Evolutionary conservation across 768 basidiomycete genomes (phyloP), one percentile per base, ranked within the genome.

Genomic region (Suillus variegatus): DNA sequence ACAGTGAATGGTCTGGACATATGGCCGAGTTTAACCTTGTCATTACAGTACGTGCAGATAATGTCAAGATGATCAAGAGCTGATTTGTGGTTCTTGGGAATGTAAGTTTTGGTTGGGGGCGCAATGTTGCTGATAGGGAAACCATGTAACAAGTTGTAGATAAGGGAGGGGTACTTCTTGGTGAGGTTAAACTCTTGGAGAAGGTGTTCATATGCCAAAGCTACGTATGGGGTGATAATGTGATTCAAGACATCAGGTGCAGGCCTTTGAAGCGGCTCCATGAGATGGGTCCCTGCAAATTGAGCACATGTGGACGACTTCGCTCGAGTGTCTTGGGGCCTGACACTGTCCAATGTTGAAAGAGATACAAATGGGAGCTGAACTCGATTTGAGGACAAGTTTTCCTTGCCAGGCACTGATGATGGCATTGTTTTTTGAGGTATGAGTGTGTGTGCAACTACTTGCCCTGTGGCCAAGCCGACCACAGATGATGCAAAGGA

Each of bases 91-190:
- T n/a, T n/a, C n/a, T n/a, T n/a, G n/a, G n/a, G n/a, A n/a, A n/a
- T n/a, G n/a, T n/a, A n/a, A n/a, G n/a, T n/a, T n/a, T n/a, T n/a
- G n/a, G n/a, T n/a, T 28, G 28, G 28, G 3, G 28, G 28, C 28
- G 3, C 63, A 7, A 65, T 66, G 12, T 66, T 60, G 8, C 68
- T 66, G 4, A 68, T 67, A 0, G 68, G 68, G 4, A 65, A 67
- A 32, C 68, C 61, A 32, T 46, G 57, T 7, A 41, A 6, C 18
- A 69, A 62, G 38, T 68, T 60, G 1, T 8, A 60, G 7, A 41
- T 3, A 12, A 60, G 60, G 3, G 6, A 6, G 13, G 60, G 38
- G 6, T 60, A 60, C 3, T 18, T 14, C 1, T 18, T 14, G 0
- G 13, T 8, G 2, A 60, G 60, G 16, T 43, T 43, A 6, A 41